Conservation (phyloP, 2,329 filamentous ascomycete genomes). For the Cercospora sp. region DNA sequence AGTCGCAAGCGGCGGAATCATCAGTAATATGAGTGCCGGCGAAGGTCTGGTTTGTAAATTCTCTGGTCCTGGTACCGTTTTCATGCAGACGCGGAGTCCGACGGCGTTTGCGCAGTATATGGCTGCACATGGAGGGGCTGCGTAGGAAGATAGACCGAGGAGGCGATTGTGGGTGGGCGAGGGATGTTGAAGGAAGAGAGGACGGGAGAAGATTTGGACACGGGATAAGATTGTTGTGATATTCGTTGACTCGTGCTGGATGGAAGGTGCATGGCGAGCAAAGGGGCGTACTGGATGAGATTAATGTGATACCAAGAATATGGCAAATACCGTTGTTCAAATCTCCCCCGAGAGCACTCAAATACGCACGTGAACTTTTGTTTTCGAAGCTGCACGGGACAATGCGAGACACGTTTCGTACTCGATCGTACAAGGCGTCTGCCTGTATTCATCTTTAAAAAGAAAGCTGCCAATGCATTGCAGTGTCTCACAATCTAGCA, state of each 20-base stretch:
- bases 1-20: constrained; percentile 83
- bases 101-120: constrained; percentile 61
- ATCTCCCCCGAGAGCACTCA: not conserved
- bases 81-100: constrained; percentile 88
- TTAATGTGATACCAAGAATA: not conserved
- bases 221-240: not conserved
- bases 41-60: constrained; percentile 96
- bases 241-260: not conserved
- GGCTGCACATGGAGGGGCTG: constrained; percentile 39
- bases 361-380: not conserved
- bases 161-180: not conserved
- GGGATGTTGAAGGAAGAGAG: too few relatives aligned
- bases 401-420: too few relatives aligned
- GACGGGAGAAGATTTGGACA: not conserved
- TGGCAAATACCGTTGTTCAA: not conserved
- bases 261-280: not conserved
- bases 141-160: constrained; percentile 8
- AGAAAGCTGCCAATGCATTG: too few relatives aligned
- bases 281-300: not conserved
- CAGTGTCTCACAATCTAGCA: not conserved
- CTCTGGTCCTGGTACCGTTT: constrained; percentile 83
- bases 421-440: too few relatives aligned
- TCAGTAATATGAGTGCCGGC: constrained; percentile 77
- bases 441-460: too few relatives aligned
- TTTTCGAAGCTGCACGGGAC: not conserved